These are phyloP conservation scores for Xylaria sp. DNA, from an alignment of 2,329 filamentous ascomycete species.

Conservation along the genomic window DNA sequence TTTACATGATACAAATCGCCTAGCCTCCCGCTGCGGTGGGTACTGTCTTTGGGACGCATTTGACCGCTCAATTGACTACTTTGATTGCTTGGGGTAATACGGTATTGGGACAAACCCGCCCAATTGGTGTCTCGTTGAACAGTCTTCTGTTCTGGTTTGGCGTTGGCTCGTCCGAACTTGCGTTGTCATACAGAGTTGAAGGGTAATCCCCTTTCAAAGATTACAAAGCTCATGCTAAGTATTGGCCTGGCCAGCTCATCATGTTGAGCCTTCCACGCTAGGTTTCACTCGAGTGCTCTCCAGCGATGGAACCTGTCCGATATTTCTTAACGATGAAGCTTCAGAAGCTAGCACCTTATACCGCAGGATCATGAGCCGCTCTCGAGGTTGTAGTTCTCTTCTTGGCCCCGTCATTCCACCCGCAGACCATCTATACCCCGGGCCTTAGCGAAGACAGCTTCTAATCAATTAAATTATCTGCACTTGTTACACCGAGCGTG, in stretches of 20 bases:
- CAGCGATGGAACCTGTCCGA: background rate
- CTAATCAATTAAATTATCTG: background rate
- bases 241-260: background rate
- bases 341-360: background rate
- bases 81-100: background rate
- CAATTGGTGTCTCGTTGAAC: background rate
- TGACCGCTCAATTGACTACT: background rate
- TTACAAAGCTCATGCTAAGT: background rate
- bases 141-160: background rate
- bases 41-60: too few relatives aligned
- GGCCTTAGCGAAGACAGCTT: background rate
- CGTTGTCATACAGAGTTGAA: background rate
- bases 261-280: background rate
- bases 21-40: too few relatives aligned
- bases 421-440: background rate
- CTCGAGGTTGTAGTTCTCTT: background rate
- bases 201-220: background rate
- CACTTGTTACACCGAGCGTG: background rate
- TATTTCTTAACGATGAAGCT: background rate
- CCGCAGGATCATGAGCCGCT: background rate
- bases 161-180: background rate
- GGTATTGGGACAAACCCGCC: background rate
- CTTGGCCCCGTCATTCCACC: background rate
- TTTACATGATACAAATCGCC: too few relatives aligned
- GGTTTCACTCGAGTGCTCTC: background rate